phyloP scores from a whole-genome alignment of 169 alveolate species.

The Plasmodium billcollinsi region DNA sequence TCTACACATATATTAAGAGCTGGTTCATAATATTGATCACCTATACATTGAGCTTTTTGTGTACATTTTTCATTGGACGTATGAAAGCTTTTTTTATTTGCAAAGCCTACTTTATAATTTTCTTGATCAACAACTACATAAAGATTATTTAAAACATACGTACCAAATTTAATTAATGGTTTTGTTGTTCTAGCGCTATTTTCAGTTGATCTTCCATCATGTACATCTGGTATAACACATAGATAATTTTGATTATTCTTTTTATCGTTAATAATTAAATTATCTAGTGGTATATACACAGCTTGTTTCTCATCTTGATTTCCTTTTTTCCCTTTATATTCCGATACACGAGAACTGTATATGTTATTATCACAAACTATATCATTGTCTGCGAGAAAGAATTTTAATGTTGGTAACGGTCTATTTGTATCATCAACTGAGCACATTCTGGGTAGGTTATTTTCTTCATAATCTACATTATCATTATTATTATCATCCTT shows the following conservation, averaged over 20 bases:
- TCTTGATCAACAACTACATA: slow-evolving; percentile 82
- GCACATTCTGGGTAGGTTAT: slow-evolving; percentile 74
- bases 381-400: slow-evolving; percentile 59
- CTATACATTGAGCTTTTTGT: slow-evolving; percentile 73
- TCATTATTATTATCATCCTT: neutral
- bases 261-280: slow-evolving; percentile 74
- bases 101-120: slow-evolving; percentile 81
- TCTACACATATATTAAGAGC: slow-evolving; percentile 84
- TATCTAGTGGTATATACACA: slow-evolving; percentile 77
- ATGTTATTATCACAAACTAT: slow-evolving; percentile 76
- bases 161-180: slow-evolving; percentile 85
- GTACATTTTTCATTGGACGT: slow-evolving; percentile 76
- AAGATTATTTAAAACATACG: slow-evolving; percentile 82
- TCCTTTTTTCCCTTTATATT: neutral
- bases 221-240: slow-evolving; percentile 80
- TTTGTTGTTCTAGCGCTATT: slow-evolving; percentile 79
- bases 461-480: slow-evolving; percentile 22
- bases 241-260: slow-evolving; percentile 38
- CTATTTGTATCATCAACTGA: slow-evolving; percentile 47
- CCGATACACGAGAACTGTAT: neutral
- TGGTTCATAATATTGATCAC: slow-evolving; percentile 83
- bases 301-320: slow-evolving; percentile 53
- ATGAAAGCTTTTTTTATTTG: slow-evolving; percentile 71
- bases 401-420: slow-evolving; percentile 71
- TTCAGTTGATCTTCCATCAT: slow-evolving; percentile 40